phyloP scores from a whole-genome alignment of 2,329 filamentous ascomycete genomes.

The Calonectria montana region DNA sequence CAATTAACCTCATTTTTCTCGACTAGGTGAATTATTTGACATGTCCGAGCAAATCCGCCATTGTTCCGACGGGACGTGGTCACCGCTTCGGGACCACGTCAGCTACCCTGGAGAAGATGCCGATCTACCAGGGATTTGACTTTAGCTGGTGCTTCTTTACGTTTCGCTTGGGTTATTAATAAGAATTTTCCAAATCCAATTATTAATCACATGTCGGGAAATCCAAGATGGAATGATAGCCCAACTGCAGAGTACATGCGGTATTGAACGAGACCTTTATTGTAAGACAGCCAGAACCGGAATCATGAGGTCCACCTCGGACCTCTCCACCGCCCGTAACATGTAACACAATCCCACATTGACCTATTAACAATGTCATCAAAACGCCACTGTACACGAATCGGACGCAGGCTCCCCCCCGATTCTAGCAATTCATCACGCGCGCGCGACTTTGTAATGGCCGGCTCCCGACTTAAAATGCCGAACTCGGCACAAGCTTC shows the following conservation, averaged over 20 bases:
- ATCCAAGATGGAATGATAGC: too few relatives aligned
- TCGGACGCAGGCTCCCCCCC: not conserved
- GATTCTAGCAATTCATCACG: not conserved
- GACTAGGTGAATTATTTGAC: not conserved
- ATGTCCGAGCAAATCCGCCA: slow-evolving; percentile 1
- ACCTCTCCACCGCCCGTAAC: not conserved
- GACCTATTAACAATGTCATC: not conserved
- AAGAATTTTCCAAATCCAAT: not conserved
- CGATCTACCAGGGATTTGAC: not conserved
- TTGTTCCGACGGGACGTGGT: not conserved
- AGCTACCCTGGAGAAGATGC: not conserved
- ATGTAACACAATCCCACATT: not conserved
- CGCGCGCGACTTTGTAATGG: not conserved
- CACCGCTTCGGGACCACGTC: not conserved
- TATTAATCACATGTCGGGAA: not conserved
- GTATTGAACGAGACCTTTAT: not conserved
- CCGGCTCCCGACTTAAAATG: slow-evolving; percentile 7
- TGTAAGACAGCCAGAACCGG: not conserved
- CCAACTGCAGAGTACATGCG: too few relatives aligned
- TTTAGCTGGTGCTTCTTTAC: not conserved
- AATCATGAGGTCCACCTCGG: not conserved
- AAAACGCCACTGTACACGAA: not conserved
- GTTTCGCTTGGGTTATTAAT: not conserved
- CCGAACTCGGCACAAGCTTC: slow-evolving; percentile 17
- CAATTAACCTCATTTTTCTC: not conserved